phyloP scores from a whole-genome alignment of 768 basidiomycete genomes.

The Termitomyces sp. region DNA sequence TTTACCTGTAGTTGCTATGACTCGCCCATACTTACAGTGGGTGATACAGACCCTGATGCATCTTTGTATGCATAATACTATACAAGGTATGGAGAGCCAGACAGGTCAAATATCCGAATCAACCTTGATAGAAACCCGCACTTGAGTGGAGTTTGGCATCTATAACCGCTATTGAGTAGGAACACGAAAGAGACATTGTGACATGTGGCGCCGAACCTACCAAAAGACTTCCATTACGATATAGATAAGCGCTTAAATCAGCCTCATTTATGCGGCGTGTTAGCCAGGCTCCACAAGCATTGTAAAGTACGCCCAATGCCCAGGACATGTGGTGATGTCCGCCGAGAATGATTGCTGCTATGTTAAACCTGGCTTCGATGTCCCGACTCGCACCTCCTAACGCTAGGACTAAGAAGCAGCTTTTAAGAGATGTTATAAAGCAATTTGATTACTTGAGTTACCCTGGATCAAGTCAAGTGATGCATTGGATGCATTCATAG shows the following conservation, averaged over 20 bases:
- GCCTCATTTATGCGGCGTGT: slow-evolving; percentile 13
- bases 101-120: not conserved
- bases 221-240: slow-evolving; percentile 4
- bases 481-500: not conserved
- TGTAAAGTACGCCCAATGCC: slow-evolving; percentile 6
- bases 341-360: not conserved
- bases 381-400: slow-evolving; percentile 9
- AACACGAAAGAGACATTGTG: slow-evolving; percentile 8
- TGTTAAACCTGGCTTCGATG: slow-evolving; percentile 4
- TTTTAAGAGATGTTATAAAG: not conserved
- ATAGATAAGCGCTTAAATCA: slow-evolving; percentile 11
- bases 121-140: not conserved
- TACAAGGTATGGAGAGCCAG: not conserved
- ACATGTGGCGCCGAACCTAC: slow-evolving; percentile 12
- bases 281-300: not conserved
- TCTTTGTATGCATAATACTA: not conserved
- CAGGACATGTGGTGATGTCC: slow-evolving; percentile 9
- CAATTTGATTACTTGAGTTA: not conserved
- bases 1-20: too few relatives aligned
- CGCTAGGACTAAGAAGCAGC: not conserved
- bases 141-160: not conserved
- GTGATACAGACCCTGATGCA: not conserved
- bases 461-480: not conserved
- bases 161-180: not conserved
- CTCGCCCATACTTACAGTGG: too few relatives aligned